These are phyloP conservation scores for Gaeumannomyces tritici DNA, from an alignment of 2,329 filamentous ascomycete species.

Conservation along the genomic window DNA sequence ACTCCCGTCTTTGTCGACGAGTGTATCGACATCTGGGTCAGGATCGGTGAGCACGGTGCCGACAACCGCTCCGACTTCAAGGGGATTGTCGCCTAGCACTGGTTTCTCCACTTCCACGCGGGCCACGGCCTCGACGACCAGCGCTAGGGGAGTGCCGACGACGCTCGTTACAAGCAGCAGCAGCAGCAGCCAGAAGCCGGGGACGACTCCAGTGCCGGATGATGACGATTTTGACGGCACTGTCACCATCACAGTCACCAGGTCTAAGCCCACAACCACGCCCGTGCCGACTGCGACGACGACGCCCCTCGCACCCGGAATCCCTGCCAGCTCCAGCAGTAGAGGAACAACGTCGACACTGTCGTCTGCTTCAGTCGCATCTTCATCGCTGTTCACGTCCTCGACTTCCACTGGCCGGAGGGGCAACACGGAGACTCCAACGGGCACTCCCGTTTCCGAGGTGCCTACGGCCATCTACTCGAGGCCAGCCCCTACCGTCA, in stretches of 20 bases:
- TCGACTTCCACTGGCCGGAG: slow-evolving; percentile 7
- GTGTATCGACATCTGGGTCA: not conserved
- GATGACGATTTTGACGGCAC: slow-evolving; percentile 20
- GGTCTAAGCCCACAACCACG: not conserved
- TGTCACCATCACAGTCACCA: slow-evolving; percentile 15
- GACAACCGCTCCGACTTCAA: not conserved
- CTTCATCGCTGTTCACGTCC: slow-evolving; percentile 1
- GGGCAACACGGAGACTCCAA: slow-evolving; percentile 16
- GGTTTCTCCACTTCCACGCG: not conserved
- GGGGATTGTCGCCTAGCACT: not conserved
- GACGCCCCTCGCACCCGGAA: not conserved
- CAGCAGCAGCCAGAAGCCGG: not conserved
- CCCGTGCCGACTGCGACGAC: not conserved
- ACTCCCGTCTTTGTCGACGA: too few relatives aligned
- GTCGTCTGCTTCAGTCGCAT: not conserved
- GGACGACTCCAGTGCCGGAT: not conserved
- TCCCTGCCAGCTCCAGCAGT: not conserved
- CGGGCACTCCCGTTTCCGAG: slow-evolving; percentile 23
- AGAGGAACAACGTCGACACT: not conserved
- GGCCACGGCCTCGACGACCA: not conserved
- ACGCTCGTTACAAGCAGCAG: not conserved
- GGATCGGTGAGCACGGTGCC: not conserved
- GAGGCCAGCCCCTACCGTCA: slow-evolving; percentile 22
- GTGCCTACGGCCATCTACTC: slow-evolving; percentile 33
- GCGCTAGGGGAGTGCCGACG: not conserved